Evolutionary conservation across 169 alveolate genomes (phyloP).

Genomic region (Plasmodium relictum): DNA sequence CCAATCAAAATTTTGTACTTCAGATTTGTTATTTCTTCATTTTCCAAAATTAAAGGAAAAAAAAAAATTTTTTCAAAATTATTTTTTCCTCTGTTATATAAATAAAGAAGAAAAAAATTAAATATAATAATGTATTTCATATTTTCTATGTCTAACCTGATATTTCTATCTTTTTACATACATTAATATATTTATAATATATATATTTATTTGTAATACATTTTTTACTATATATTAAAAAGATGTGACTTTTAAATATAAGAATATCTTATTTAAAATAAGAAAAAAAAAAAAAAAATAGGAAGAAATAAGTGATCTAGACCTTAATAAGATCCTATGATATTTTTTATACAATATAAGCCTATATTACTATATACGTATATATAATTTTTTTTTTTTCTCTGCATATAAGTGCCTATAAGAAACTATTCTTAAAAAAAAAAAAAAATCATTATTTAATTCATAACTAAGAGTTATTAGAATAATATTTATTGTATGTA

Average conservation of each 20-base stretch:
- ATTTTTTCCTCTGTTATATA: background rate
- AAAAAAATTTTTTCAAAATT: background rate
- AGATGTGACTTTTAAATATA: too few relatives aligned
- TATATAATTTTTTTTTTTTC: slow-evolving; percentile 7
- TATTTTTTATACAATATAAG: too few relatives aligned
- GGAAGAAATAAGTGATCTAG: too few relatives aligned
- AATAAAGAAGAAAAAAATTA: background rate
- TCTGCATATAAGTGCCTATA: slow-evolving; percentile 37
- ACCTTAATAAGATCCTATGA: too few relatives aligned
- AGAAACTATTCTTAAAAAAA: background rate
- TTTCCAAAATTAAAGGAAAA: background rate
- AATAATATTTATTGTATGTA: background rate
- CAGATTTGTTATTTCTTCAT: background rate
- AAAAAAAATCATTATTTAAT: background rate
- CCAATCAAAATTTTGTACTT: background rate
- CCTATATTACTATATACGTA: too few relatives aligned
- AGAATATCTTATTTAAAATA: too few relatives aligned
- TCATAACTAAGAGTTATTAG: background rate
- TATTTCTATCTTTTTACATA: too few relatives aligned
- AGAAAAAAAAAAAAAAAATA: background rate
- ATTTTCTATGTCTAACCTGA: background rate
- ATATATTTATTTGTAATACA: too few relatives aligned
- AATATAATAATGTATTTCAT: slow-evolving; percentile 20
- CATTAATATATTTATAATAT: too few relatives aligned
- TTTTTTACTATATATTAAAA: too few relatives aligned